These are phyloP conservation scores for Calonectria montana DNA, from an alignment of 2,329 filamentous ascomycete genomes.

Conservation along the genomic window DNA sequence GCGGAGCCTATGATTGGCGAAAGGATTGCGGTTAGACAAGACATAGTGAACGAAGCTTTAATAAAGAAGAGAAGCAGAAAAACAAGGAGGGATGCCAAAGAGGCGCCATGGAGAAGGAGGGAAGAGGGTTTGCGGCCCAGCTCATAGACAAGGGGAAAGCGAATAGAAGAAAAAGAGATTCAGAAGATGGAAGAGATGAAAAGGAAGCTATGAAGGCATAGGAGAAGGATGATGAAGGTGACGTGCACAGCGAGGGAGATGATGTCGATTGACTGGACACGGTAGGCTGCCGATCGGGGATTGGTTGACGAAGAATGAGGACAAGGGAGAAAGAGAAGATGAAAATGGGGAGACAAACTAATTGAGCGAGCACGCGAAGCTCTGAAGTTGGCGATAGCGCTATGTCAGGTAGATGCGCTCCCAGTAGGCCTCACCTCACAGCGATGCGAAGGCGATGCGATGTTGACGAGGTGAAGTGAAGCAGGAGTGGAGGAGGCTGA, in stretches of 20 bases:
- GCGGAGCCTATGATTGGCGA: conserved; percentile 61
- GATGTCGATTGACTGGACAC: conserved; percentile 37
- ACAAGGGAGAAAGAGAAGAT: conserved; percentile 32
- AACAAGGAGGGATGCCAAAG: conserved; percentile 41
- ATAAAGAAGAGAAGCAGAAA: conserved; percentile 38
- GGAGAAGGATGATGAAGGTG: conserved; percentile 20
- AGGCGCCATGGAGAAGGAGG: conserved; percentile 40
- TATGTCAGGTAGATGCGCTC: conserved; percentile 38
- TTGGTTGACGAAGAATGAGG: conserved; percentile 34
- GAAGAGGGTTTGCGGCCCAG: conserved; percentile 23
- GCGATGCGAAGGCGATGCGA: conserved; percentile 26
- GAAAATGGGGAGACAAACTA: conserved; percentile 50
- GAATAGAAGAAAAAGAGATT: conserved; percentile 10
- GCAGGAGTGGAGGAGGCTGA: conserved; percentile 43
- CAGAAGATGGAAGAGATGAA: conserved; percentile 22
- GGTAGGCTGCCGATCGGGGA: conserved; percentile 40
- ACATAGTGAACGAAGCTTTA: conserved; percentile 53
- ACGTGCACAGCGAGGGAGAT: conserved; percentile 23
- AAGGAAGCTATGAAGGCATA: conserved; percentile 1
- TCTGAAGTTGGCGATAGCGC: conserved; percentile 38
- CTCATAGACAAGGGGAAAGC: conserved; percentile 6
- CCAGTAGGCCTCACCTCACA: conserved; percentile 36
- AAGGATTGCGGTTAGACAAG: conserved; percentile 68
- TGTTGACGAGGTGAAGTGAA: conserved; percentile 34
- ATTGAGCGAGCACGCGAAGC: conserved; percentile 46